These are phyloP conservation scores for Taiwanofungus camphoratus DNA, from an alignment of 1,284 basidiomycete genomes.

Conservation along the genomic window DNA sequence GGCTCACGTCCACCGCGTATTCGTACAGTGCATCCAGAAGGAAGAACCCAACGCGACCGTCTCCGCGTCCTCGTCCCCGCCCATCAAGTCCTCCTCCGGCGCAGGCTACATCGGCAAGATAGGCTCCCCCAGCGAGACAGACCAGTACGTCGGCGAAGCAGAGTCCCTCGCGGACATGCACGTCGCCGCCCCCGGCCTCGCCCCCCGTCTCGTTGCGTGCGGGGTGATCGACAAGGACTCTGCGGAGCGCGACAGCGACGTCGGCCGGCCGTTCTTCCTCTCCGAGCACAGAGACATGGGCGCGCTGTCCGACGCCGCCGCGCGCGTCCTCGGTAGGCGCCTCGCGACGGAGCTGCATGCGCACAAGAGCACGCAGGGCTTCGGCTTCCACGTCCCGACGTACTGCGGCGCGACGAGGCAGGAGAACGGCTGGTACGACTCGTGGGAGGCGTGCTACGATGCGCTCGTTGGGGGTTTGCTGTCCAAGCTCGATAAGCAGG, in stretches of 20 bases:
- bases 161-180: slow-evolving; percentile 64
- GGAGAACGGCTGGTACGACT: slow-evolving; percentile 69
- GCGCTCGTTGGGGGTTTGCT: slow-evolving; percentile 66
- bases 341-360: slow-evolving; percentile 60
- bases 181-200: slow-evolving; percentile 59
- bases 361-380: slow-evolving; percentile 49
- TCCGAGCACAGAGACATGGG: slow-evolving; percentile 67
- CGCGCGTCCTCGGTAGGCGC: slow-evolving; percentile 52
- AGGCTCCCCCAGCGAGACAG: slow-evolving; percentile 44
- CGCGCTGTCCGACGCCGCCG: slow-evolving; percentile 41
- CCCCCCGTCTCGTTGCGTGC: slow-evolving; percentile 54
- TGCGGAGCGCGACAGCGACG: slow-evolving; percentile 24
- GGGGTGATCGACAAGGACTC: slow-evolving; percentile 35
- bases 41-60: slow-evolving; percentile 48
- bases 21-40: slow-evolving; percentile 39
- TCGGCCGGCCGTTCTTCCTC: slow-evolving; percentile 61
- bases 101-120: slow-evolving; percentile 56
- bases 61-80: slow-evolving; percentile 42
- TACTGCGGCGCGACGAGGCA: slow-evolving; percentile 78
- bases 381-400: slow-evolving; percentile 74
- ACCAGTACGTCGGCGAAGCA: slow-evolving; percentile 71
- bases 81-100: slow-evolving; percentile 53
- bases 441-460: slow-evolving; percentile 70
- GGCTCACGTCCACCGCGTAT: slow-evolving; percentile 21
- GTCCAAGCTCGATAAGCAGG: slow-evolving; percentile 43